Percentiles rank a stretch among this genome's conserved stretches.
Evolutionary conservation across 192 early-diverging fungal genomes (phyloP).

Genomic region (Diversispora epigaea): DNA sequence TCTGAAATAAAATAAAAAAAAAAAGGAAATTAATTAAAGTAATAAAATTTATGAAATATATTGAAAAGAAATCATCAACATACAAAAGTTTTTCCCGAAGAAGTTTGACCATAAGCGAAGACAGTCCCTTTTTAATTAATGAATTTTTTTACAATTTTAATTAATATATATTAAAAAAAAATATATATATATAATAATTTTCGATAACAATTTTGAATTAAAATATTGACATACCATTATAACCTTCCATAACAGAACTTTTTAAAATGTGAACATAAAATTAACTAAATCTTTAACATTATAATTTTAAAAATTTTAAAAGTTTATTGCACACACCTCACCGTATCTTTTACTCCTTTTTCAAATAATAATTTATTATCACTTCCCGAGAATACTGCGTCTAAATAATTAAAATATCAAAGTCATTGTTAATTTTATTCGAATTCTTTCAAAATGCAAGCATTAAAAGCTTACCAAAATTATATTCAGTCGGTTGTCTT

Average conservation of each 20-base stretch:
- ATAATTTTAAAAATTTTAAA: too few species aligned
- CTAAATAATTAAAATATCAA: conserved; percentile 20
- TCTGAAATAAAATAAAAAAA: background rate
- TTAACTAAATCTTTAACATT: background rate
- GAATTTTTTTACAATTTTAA: background rate
- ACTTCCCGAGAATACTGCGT: conserved; percentile 41
- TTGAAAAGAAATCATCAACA: conserved; percentile 36
- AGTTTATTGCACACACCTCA: conserved; percentile 32
- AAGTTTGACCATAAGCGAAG: conserved; percentile 98
- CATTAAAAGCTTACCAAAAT: conserved; percentile 35
- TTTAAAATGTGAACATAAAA: background rate
- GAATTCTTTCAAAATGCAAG: background rate
- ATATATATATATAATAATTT: background rate
- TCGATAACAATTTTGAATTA: background rate
- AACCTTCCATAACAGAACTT: conserved; percentile 76
- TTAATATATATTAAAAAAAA: background rate
- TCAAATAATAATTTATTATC: conserved; percentile 47
- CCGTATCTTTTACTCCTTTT: conserved; percentile 42
- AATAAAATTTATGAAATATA: background rate
- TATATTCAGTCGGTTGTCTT: conserved; percentile 40
- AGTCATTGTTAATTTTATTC: background rate
- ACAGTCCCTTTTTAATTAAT: conserved; percentile 67
- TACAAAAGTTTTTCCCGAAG: conserved; percentile 89
- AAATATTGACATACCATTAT: conserved; percentile 67
- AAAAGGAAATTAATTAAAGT: conserved; percentile 1